Evolutionary conservation across 2,329 filamentous ascomycete genomes (phyloP).

Genomic region (Pestalotiopsis sp.): DNA sequence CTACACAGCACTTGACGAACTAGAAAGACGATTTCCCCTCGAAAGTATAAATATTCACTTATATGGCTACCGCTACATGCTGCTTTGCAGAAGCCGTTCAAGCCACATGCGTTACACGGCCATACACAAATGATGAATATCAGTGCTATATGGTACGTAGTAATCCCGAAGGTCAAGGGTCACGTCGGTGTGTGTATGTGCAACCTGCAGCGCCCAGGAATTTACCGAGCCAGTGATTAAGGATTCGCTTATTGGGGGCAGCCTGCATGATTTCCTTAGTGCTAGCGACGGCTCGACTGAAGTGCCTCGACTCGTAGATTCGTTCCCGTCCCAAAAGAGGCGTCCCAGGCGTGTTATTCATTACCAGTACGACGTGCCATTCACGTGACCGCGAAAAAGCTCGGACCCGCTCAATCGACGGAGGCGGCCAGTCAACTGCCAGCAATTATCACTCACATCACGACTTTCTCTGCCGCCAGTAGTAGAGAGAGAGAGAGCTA

Average conservation of each 20-base stretch:
- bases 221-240: background rate
- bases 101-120: background rate
- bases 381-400: conserved; percentile 12
- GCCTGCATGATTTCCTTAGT: background rate
- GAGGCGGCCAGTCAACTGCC: conserved; percentile 10
- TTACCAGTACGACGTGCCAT: background rate
- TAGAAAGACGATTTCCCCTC: background rate
- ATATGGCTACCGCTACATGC: background rate
- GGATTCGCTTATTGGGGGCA: background rate
- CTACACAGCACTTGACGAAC: background rate
- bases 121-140: background rate
- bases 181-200: background rate
- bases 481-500: conserved; percentile 1
- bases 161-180: background rate
- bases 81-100: background rate
- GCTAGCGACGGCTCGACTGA: background rate
- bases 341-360: background rate
- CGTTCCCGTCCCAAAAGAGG: background rate
- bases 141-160: background rate
- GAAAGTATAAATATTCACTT: background rate
- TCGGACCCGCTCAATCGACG: background rate
- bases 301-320: background rate
- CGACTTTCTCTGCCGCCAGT: conserved; percentile 10
- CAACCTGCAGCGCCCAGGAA: background rate
- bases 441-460: conserved; percentile 19